Evolutionary conservation across 2,329 filamentous ascomycete genomes (phyloP).

Genomic region (Fusarium pilosicola): DNA sequence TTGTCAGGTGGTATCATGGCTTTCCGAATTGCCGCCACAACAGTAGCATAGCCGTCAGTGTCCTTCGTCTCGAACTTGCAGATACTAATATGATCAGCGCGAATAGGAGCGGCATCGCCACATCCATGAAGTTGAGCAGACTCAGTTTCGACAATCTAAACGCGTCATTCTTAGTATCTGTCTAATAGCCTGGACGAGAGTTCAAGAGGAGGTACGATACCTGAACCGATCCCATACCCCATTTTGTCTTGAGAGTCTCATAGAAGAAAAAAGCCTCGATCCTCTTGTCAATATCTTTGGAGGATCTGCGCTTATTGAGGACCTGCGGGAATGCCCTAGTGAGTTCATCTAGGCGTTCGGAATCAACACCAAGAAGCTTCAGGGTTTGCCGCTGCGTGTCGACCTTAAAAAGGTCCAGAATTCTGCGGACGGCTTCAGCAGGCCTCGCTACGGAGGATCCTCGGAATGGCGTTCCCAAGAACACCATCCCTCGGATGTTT

Average conservation of each 20-base stretch:
- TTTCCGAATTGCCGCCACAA: background rate
- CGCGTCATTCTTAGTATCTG: accelerated
- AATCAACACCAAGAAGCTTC: background rate
- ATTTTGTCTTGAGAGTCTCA: background rate
- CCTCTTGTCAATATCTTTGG: accelerated
- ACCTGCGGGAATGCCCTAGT: accelerated
- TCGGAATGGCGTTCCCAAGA: background rate
- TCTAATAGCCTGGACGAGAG: accelerated
- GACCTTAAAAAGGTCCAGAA: accelerated
- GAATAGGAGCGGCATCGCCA: background rate
- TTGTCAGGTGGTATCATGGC: accelerated
- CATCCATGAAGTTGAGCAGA: background rate
- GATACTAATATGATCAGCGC: background rate
- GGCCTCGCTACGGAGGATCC: accelerated
- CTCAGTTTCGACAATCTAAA: accelerated
- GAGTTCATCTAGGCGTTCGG: background rate
- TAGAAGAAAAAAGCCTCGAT: background rate
- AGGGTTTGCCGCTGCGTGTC: background rate
- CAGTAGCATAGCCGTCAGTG: background rate
- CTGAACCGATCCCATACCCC: background rate
- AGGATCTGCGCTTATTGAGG: background rate
- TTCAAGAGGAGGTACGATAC: background rate
- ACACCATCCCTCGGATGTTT: accelerated
- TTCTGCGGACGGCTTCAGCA: background rate
- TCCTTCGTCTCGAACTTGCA: background rate